Conservation (phyloP, 2,329 filamentous ascomycete genomes). For the Pseudocercospora fijiensis region DNA sequence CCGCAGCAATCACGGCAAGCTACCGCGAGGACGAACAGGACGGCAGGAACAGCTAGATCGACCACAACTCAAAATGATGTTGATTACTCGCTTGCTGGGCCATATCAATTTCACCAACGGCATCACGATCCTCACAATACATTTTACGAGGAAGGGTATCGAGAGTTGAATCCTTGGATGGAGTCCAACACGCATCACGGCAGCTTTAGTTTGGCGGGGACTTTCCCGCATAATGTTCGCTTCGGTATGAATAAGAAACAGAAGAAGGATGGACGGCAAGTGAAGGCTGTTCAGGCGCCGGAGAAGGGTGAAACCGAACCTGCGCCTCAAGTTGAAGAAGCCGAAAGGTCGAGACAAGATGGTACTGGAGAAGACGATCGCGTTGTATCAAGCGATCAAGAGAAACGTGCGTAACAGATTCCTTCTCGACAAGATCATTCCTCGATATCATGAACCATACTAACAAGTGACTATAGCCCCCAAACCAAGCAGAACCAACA, state of each 20-base stretch:
- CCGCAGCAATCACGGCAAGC: conserved; percentile 14
- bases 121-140: conserved; percentile 29
- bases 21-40: conserved; percentile 14
- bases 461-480: not conserved
- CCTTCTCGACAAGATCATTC: too few species aligned
- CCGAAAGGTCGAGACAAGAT: conserved; percentile 11
- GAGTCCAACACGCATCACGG: conserved; percentile 25
- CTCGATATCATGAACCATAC: not conserved
- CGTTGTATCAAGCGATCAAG: not conserved
- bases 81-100: conserved; percentile 24
- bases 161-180: conserved; percentile 31
- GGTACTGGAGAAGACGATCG: not conserved
- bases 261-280: not conserved
- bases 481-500: not conserved
- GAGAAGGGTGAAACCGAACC: conserved; percentile 30
- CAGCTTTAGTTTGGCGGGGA: conserved; percentile 30
- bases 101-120: conserved; percentile 4
- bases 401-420: not conserved
- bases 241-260: conserved; percentile 19
- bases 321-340: conserved; percentile 26
- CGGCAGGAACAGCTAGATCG: conserved; percentile 9
- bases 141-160: conserved; percentile 31
- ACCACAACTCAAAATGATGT: conserved; percentile 15
- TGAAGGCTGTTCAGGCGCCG: conserved; percentile 15
- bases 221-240: conserved; percentile 31